Evolutionary conservation across 495 filamentous ascomycete species (phyloP).

Genomic region (Penicillium flavigenum): DNA sequence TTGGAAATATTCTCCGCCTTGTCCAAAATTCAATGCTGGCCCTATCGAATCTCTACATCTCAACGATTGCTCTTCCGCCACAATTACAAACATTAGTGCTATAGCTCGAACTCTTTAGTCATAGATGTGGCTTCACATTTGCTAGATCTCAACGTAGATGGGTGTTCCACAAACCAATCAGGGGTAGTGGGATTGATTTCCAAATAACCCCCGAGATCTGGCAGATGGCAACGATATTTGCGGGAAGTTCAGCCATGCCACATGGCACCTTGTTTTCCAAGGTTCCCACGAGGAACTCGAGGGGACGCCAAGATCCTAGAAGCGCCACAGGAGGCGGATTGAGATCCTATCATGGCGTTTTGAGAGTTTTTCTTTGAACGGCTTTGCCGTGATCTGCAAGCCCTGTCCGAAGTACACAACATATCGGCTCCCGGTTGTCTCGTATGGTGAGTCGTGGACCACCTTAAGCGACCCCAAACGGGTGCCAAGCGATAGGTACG

Average conservation of each 20-base stretch:
- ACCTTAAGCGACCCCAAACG: background rate
- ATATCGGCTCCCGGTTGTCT: background rate
- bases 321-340: background rate
- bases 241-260: background rate
- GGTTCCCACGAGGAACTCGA: no score
- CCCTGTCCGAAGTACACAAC: background rate
- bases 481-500: no score
- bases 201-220: background rate
- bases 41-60: background rate
- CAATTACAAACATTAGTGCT: background rate
- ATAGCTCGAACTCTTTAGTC: background rate
- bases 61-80: background rate
- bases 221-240: background rate
- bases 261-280: background rate
- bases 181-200: background rate
- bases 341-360: background rate
- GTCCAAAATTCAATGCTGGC: background rate
- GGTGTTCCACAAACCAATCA: background rate
- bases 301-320: no score
- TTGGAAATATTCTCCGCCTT: background rate
- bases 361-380: background rate
- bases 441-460: background rate
- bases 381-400: constrained; percentile 6
- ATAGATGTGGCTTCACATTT: background rate
- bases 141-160: background rate